These are phyloP conservation scores for Fabrea salina DNA, from an alignment of 169 alveolate species.

Conservation along the genomic window DNA sequence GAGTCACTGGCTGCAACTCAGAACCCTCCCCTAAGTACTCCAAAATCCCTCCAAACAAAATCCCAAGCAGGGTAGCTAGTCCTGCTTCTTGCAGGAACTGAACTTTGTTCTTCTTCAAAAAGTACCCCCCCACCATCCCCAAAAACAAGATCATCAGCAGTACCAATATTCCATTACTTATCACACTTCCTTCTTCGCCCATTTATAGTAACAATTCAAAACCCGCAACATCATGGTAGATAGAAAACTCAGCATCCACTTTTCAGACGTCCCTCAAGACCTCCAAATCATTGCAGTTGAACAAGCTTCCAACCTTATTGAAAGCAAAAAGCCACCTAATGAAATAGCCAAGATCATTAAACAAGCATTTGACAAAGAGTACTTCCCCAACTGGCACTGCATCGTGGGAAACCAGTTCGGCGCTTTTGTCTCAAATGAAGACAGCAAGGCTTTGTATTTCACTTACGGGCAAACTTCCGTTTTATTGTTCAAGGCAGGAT, in stretches of 20 bases:
- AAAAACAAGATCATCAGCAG: constrained; percentile 4
- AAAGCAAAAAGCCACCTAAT: neutral
- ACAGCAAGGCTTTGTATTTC: constrained; percentile 2
- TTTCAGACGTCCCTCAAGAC: constrained; percentile 28
- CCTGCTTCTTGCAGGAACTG: neutral
- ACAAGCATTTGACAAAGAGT: constrained; percentile 22
- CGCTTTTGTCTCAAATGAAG: constrained; percentile 31
- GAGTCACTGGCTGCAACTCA: neutral
- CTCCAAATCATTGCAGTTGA: constrained; percentile 18
- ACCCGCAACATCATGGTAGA: too few species aligned
- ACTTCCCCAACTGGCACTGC: constrained; percentile 26
- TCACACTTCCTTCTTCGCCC: constrained; percentile 16
- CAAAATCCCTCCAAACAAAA: neutral
- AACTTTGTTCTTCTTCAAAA: neutral
- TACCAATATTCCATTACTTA: constrained; percentile 17
- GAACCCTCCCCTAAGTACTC: constrained; percentile 10
- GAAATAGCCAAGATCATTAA: constrained; percentile 15
- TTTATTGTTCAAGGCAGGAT: constrained; percentile 21
- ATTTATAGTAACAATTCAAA: neutral
- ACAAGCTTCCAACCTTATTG: neutral
- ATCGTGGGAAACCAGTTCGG: constrained; percentile 31
- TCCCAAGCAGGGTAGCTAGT: constrained; percentile 7
- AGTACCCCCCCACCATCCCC: constrained; percentile 1
- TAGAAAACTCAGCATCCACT: constrained; percentile 19
- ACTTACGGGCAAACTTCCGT: constrained; percentile 17